phyloP scores from a whole-genome alignment of 768 basidiomycete genomes.

The Lepiota venenata region DNA sequence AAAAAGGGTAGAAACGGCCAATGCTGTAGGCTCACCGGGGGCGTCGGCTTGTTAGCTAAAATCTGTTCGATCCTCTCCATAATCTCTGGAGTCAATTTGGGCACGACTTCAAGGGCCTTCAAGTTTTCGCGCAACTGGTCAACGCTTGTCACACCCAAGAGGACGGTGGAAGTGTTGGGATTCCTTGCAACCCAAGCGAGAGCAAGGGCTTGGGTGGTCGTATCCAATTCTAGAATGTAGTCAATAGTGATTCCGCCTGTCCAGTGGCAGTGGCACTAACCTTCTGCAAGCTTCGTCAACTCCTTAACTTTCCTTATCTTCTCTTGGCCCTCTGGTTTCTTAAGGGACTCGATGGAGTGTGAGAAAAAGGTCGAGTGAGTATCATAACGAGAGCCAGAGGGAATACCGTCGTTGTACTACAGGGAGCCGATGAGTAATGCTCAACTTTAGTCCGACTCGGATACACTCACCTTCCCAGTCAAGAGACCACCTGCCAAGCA shows the following conservation, averaged over 20 bases:
- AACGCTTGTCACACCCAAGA: conserved; percentile 62
- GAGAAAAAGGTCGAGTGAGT: conserved; percentile 53
- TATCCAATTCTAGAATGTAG: conserved; percentile 45
- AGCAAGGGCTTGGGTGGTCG: conserved; percentile 61
- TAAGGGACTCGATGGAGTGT: conserved; percentile 48
- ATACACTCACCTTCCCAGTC: conserved; percentile 63
- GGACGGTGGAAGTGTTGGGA: conserved; percentile 62
- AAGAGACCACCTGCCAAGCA: conserved; percentile 72
- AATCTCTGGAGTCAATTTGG: conserved; percentile 66
- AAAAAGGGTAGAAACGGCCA: neutral
- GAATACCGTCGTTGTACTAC: conserved; percentile 74
- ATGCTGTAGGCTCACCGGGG: conserved; percentile 27
- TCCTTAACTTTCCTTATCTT: conserved; percentile 70
- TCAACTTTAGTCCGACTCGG: neutral
- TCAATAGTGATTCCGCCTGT: neutral
- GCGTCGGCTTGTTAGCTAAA: conserved; percentile 48
- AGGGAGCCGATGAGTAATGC: neutral
- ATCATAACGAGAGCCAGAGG: conserved; percentile 67
- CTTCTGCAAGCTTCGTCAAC: conserved; percentile 61
- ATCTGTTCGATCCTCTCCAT: conserved; percentile 67
- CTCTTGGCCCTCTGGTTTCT: conserved; percentile 56
- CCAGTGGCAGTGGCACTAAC: conserved; percentile 22
- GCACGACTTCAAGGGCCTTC: conserved; percentile 67
- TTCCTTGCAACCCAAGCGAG: conserved; percentile 74
- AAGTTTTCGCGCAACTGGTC: conserved; percentile 66